Conservation (phyloP, 345 rosid genomes). For the Eucalyptus sideroxylon region DNA sequence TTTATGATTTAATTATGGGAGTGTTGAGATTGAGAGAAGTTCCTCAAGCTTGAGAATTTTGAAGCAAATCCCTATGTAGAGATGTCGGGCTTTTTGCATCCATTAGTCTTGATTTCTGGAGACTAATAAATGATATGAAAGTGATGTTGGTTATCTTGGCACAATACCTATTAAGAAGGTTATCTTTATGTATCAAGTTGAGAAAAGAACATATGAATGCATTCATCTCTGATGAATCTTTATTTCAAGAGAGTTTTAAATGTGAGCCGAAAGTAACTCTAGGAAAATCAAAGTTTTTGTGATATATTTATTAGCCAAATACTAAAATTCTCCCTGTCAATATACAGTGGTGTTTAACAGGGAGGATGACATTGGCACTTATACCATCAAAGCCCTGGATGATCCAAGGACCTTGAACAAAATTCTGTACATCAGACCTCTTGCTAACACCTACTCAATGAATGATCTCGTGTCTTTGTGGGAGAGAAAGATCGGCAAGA, state of each 20-base stretch:
- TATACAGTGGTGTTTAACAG: neutral
- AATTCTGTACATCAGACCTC: neutral
- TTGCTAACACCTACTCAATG: neutral
- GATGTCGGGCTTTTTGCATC: neutral
- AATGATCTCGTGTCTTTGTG: neutral
- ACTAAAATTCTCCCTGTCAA: neutral
- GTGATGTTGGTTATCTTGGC: neutral
- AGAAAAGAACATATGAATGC: neutral
- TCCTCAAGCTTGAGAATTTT: neutral
- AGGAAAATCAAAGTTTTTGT: neutral
- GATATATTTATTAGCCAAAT: neutral
- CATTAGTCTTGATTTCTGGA: neutral
- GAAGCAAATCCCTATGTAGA: neutral
- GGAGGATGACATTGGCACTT: neutral
- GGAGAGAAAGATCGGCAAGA: slow-evolving; percentile 1
- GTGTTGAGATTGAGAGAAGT: neutral
- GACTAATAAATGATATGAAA: neutral
- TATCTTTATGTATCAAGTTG: neutral
- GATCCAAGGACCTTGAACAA: slow-evolving; percentile 2
- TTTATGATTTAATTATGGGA: neutral
- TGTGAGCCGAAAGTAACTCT: neutral
- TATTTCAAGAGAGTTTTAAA: neutral
- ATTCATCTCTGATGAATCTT: neutral
- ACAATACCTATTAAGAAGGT: neutral
- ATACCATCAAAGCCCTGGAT: neutral